Conservation (phyloP, 106 monocot genomes). For the Dendrobium officinale region DNA sequence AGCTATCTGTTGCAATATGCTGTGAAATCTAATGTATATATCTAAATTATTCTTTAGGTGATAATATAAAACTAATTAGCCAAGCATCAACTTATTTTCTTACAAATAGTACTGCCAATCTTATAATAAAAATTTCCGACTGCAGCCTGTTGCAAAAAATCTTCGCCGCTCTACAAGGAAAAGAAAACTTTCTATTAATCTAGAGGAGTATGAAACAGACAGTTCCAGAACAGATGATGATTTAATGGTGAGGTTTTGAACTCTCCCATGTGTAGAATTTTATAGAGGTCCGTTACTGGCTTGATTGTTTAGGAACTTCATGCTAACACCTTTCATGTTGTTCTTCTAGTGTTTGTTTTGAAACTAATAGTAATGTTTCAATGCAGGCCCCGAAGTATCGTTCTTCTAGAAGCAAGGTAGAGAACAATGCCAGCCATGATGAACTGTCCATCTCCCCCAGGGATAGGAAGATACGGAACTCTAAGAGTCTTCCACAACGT, state of each 20-base stretch:
- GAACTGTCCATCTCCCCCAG: conserved; percentile 31
- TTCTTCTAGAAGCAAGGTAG: conserved; percentile 57
- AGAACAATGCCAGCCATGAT: conserved; percentile 43
- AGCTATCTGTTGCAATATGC: not conserved
- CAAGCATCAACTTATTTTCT: not conserved
- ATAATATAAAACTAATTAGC: not conserved
- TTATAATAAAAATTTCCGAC: conserved; percentile 5
- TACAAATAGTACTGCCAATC: not conserved
- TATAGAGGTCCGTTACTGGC: conserved; percentile 33
- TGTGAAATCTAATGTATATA: not conserved
- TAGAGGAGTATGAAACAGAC: conserved; percentile 81
- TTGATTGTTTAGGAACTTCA: conserved; percentile 16
- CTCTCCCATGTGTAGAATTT: conserved; percentile 38
- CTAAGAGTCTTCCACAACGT: conserved; percentile 48
- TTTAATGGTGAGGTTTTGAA: conserved; percentile 83
- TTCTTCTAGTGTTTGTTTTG: not conserved
- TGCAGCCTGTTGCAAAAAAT: conserved; percentile 60
- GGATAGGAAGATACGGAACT: conserved; percentile 31
- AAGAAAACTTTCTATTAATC: conserved; percentile 76
- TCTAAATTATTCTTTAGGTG: not conserved
- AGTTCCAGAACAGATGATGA: conserved; percentile 90
- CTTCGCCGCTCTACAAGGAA: conserved; percentile 93
- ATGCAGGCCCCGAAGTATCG: conserved; percentile 63
- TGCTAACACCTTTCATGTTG: not conserved
- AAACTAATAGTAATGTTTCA: not conserved